Percentiles rank a stretch among this genome's conserved stretches.
phyloP scores from a whole-genome alignment of 345 rosid genomes.

The Barbarea vulgaris region DNA sequence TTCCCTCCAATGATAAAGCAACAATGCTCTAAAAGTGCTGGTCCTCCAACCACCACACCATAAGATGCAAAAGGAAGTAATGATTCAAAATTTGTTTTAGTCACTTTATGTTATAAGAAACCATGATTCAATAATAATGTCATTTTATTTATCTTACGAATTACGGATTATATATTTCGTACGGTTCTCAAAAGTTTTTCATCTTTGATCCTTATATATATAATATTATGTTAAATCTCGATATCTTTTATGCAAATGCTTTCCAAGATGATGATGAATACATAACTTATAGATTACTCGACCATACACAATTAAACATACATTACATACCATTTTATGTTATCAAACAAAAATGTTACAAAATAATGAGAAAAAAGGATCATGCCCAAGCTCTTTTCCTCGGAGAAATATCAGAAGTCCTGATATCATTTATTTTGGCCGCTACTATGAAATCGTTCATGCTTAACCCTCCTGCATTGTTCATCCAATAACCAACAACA shows the following conservation, averaged over 20 bases:
- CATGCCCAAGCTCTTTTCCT: slow-evolving; percentile 86
- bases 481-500: slow-evolving; percentile 21
- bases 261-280: too few species aligned
- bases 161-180: not conserved
- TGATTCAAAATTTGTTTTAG: too few species aligned
- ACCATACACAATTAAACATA: too few species aligned
- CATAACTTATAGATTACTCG: too few species aligned
- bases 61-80: too few species aligned
- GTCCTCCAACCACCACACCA: too few species aligned
- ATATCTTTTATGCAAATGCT: too few species aligned
- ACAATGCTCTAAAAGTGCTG: too few species aligned
- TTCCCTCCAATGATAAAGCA: too few species aligned
- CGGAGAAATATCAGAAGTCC: slow-evolving; percentile 84
- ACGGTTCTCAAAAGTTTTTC: not conserved
- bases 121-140: not conserved
- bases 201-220: not conserved
- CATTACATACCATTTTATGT: too few species aligned
- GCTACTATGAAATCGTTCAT: slow-evolving; percentile 91
- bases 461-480: slow-evolving; percentile 74
- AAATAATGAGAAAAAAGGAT: not conserved
- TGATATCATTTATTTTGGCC: slow-evolving; percentile 79
- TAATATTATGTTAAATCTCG: not conserved
- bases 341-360: too few species aligned
- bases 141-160: not conserved
- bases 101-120: too few species aligned